These are phyloP conservation scores for Botryotinia calthae DNA, from an alignment of 2,329 filamentous ascomycete genomes.

Conservation along the genomic window DNA sequence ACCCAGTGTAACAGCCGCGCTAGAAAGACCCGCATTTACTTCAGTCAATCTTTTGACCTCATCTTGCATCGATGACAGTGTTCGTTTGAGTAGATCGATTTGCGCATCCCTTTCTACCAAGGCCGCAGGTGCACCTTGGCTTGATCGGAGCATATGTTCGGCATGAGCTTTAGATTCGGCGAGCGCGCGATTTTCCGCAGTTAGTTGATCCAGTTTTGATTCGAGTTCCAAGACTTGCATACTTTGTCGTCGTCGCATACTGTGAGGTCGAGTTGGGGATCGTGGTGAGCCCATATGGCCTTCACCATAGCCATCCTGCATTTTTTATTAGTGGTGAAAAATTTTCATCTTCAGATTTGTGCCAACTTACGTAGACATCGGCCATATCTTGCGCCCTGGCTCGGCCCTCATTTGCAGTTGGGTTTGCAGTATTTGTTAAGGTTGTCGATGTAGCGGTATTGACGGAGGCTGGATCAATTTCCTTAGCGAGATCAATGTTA, in stretches of 20 bases:
- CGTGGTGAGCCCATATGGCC: constrained; percentile 80
- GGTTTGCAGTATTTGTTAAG: constrained; percentile 59
- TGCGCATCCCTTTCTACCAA: constrained; percentile 82
- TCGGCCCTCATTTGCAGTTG: constrained; percentile 84
- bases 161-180: constrained; percentile 68
- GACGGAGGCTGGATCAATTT: constrained; percentile 47
- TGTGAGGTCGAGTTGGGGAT: constrained; percentile 90
- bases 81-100: constrained; percentile 77
- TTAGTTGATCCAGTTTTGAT: constrained; percentile 76
- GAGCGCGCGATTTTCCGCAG: constrained; percentile 79
- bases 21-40: constrained; percentile 75
- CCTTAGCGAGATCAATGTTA: constrained; percentile 41
- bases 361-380: constrained; percentile 82
- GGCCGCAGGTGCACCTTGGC: constrained; percentile 64
- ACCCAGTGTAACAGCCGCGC: constrained; percentile 73
- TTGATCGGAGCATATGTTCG: constrained; percentile 60
- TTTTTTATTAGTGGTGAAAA: constrained; percentile 27
- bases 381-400: constrained; percentile 81
- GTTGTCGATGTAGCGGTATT: constrained; percentile 38
- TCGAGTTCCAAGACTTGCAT: constrained; percentile 96
- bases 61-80: constrained; percentile 74
- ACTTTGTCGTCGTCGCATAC: constrained; percentile 94
- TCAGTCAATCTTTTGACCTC: constrained; percentile 79
- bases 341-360: constrained; percentile 23
- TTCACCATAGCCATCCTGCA: constrained; percentile 88